Evolutionary conservation across 2,329 filamentous ascomycete species (phyloP).

Genomic region (Aspergillus luchuensis): DNA sequence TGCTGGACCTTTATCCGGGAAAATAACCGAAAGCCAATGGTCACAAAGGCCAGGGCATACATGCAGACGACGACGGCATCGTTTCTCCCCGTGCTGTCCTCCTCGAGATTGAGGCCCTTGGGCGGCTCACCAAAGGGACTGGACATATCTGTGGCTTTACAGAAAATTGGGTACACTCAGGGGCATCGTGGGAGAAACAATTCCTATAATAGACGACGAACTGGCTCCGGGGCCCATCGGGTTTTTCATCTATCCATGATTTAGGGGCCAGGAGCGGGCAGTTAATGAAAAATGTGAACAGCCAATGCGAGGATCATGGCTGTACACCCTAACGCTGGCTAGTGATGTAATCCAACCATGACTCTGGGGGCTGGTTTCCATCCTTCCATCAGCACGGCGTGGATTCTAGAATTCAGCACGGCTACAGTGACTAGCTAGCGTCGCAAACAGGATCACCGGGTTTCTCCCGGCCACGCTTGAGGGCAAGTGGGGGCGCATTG

Average conservation of each 20-base stretch:
- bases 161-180: neutral
- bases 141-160: slow-evolving; percentile 1
- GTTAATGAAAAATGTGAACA: neutral
- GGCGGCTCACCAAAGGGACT: slow-evolving; percentile 2
- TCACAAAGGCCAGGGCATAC: neutral
- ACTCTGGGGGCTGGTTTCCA: slow-evolving; percentile 2
- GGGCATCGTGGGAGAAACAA: neutral
- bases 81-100: neutral
- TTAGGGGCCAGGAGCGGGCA: slow-evolving; percentile 6
- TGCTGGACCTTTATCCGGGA: slow-evolving; percentile 1
- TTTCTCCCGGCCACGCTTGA: neutral
- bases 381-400: neutral
- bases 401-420: slow-evolving; percentile 7
- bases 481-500: slow-evolving; percentile 6
- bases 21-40: slow-evolving; percentile 4
- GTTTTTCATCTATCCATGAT: slow-evolving; percentile 1
- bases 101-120: neutral
- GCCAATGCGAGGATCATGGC: neutral
- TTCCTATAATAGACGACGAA: neutral
- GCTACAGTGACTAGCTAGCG: neutral
- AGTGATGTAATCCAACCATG: slow-evolving; percentile 5
- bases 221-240: neutral
- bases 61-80: neutral
- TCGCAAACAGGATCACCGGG: neutral
- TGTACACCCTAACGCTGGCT: slow-evolving; percentile 2